Base-by-base conservation (phyloP, 2,329 filamentous ascomycete species). In the Diaporthe sp. region DNA sequence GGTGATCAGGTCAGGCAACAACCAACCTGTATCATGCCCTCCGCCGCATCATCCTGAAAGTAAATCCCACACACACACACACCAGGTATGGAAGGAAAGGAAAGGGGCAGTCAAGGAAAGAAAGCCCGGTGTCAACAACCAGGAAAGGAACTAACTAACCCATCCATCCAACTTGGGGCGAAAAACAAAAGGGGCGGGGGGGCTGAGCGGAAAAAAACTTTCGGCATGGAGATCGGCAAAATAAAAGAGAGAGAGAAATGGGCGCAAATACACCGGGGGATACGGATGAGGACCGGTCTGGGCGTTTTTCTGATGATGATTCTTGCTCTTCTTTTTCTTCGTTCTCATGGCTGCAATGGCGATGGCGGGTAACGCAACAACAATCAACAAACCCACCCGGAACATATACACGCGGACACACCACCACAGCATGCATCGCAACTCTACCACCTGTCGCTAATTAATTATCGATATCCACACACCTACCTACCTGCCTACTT, bases 291-390 rank as follows among this genome's bases (percentile, higher is more conserved):
- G 19, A 44, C 19, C 59, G 59, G 59, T 63, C 63, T 66, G 63
- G 63, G 63, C 63, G 63, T 66, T 66, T 66, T 30, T n/a, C n/a
- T n/a, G n/a, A n/a, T 51, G 30, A 66, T 37, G 44, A 5, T 27
- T 66, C 19, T 25, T 35, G 19, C 1, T 50, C 22, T 12, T 50
- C 25, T 22, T 30, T 42, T 44, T 19, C 42, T 44, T 44, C 15
- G 6, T 44, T 17, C 2, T 39, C 32, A 13, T 44, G 22, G 35
- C 27, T 22, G 44, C 30, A 51, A 44, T 22, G 30, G n/a, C n/a
- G n/a, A n/a, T n/a, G n/a, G n/a, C n/a, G n/a, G n/a, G n/a, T n/a
- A n/a, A n/a, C n/a, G n/a, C n/a, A n/a, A 47, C 19, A 4, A 12
- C 61, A 66, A 22, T 12, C 42, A 17, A 35, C 51, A 22, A 22